Evolutionary conservation across 2,329 filamentous ascomycete species (phyloP).

Genomic region (Bertia moriformis): DNA sequence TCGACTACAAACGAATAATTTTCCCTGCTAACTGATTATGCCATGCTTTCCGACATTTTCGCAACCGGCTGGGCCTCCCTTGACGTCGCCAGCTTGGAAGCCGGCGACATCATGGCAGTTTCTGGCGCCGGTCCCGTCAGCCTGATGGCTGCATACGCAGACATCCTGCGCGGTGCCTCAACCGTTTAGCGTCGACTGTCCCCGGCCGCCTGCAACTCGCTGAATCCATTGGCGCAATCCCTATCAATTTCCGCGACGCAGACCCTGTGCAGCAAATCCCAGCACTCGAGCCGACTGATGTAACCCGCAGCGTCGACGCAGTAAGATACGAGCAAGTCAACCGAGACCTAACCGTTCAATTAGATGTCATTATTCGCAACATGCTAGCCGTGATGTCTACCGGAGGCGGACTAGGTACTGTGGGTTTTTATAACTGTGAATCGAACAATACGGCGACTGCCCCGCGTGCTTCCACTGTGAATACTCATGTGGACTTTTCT

Average conservation of each 20-base stretch:
- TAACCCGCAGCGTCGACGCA: background rate
- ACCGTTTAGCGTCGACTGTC: slow-evolving; percentile 46
- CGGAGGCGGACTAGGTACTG: too few species aligned
- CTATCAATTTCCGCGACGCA: slow-evolving; percentile 44
- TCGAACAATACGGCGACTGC: too few species aligned
- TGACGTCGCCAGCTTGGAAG: slow-evolving; percentile 38
- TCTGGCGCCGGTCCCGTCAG: slow-evolving; percentile 53
- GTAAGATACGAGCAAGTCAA: background rate
- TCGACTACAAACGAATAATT: background rate
- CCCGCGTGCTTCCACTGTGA: too few species aligned
- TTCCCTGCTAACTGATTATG: background rate
- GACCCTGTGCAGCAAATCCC: slow-evolving; percentile 43
- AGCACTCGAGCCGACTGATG: background rate
- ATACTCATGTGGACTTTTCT: too few species aligned
- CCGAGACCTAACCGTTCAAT: too few species aligned
- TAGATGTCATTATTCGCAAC: too few species aligned
- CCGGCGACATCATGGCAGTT: slow-evolving; percentile 47
- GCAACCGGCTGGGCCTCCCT: slow-evolving; percentile 41
- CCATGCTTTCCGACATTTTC: background rate
- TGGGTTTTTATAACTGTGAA: too few species aligned
- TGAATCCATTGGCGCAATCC: slow-evolving; percentile 44
- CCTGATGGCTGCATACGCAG: slow-evolving; percentile 52
- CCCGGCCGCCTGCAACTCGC: slow-evolving; percentile 41
- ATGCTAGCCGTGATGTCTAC: too few species aligned
- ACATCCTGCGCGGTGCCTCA: slow-evolving; percentile 42